phyloP scores from a whole-genome alignment of 192 early-diverging fungal species.

The Coemansia sp. region DNA sequence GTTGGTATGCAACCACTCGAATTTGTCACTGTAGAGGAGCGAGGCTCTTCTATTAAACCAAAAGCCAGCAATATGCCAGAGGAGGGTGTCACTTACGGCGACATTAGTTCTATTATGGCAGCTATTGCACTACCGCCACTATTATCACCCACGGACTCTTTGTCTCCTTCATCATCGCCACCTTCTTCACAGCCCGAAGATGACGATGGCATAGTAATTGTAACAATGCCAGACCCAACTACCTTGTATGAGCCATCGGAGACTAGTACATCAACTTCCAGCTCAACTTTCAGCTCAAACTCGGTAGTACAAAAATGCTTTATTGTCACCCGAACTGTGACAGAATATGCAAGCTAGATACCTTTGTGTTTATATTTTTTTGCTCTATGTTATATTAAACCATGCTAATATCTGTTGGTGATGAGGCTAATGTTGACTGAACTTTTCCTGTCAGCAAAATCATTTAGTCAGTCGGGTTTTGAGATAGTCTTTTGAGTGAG shows the following conservation, averaged over 20 bases:
- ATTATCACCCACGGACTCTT: background rate
- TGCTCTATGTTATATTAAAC: background rate
- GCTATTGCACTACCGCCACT: slow-evolving; percentile 5
- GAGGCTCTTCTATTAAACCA: background rate
- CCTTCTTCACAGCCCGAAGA: background rate
- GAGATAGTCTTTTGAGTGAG: too few species aligned
- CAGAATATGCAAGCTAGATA: background rate
- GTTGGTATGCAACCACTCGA: background rate
- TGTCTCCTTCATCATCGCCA: background rate
- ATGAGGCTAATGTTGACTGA: too few species aligned
- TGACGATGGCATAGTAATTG: background rate
- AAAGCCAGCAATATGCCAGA: background rate
- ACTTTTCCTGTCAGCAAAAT: too few species aligned
- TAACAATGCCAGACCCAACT: background rate
- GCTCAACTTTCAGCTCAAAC: background rate
- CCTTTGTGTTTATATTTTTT: background rate
- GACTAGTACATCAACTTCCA: background rate
- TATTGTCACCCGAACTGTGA: slow-evolving; percentile 1
- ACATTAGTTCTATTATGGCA: slow-evolving; percentile 18
- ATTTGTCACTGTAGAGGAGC: background rate
- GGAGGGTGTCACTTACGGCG: background rate
- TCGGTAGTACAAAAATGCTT: background rate
- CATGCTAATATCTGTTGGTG: too few species aligned
- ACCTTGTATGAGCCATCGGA: background rate
- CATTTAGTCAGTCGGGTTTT: too few species aligned